A percentile compares a stretch with the other conserved stretches of the same genome.
Conservation (phyloP, 2,329 filamentous ascomycete genomes). For the Colletotrichum spinosum region DNA sequence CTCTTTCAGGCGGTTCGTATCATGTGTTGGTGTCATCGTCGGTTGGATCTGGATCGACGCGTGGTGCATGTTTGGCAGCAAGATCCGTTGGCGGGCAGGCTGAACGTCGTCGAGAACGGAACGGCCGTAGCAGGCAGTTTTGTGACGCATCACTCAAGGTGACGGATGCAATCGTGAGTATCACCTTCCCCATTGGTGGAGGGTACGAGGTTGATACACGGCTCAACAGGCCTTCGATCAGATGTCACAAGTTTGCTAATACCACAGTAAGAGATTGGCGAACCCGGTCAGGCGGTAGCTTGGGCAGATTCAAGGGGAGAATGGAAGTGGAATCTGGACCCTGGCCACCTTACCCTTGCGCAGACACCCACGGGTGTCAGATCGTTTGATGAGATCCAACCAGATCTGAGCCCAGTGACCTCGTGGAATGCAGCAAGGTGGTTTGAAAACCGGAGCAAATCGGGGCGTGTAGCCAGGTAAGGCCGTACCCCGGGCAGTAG, state of each 20-base stretch:
- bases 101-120: background rate
- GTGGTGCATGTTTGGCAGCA: conserved; percentile 25
- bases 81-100: background rate
- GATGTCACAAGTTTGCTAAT: conserved; percentile 24
- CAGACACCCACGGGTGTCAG: conserved; percentile 33
- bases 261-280: conserved; percentile 29
- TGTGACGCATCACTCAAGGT: conserved; percentile 13
- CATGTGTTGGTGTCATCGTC: background rate
- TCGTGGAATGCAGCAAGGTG: conserved; percentile 18
- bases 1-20: conserved; percentile 12
- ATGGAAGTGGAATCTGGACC: conserved; percentile 6
- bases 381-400: conserved; percentile 38
- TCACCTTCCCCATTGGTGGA: conserved; percentile 16
- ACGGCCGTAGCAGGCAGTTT: conserved; percentile 19
- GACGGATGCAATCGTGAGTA: conserved; percentile 1
- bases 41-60: conserved; percentile 5
- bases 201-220: conserved; percentile 27
- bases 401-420: conserved; percentile 32
- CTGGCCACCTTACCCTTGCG: conserved; percentile 29
- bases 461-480: conserved; percentile 3
- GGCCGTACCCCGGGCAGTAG: conserved; percentile 5
- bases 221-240: conserved; percentile 1
- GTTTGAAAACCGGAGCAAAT: conserved; percentile 28
- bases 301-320: conserved; percentile 5
- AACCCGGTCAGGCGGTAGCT: conserved; percentile 29